Percentiles rank a stretch among this genome's conserved stretches.
Evolutionary conservation across 164 flowering plant genomes (phyloP).

Genomic region (Taxillus chinensis): DNA sequence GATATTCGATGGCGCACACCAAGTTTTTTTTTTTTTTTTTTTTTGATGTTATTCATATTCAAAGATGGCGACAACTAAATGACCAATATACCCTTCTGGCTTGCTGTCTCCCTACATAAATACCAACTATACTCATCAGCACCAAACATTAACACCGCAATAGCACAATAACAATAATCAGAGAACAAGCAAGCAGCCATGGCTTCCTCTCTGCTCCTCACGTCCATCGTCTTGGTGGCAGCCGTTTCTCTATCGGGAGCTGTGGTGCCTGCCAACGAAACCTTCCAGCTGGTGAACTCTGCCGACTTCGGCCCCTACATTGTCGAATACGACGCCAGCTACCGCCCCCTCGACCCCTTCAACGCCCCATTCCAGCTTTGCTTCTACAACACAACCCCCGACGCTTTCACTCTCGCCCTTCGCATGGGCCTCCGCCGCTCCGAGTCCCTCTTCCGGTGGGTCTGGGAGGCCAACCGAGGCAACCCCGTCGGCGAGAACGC

Average conservation of each 20-base stretch:
- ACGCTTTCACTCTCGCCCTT: slow-evolving; percentile 37
- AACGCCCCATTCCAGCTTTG: slow-evolving; percentile 24
- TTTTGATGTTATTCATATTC: too few relatives aligned
- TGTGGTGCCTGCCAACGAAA: slow-evolving; percentile 28
- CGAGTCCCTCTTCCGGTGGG: slow-evolving; percentile 26
- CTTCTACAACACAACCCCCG: slow-evolving; percentile 43
- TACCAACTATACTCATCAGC: too few relatives aligned
- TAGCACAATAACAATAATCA: too few relatives aligned
- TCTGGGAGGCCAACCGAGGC: slow-evolving; percentile 51
- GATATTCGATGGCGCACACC: too few relatives aligned
- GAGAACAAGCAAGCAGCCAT: background rate
- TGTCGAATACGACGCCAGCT: slow-evolving; percentile 33
- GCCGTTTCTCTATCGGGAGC: slow-evolving; percentile 9
- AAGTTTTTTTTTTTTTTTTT: too few relatives aligned
- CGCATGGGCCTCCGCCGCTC: slow-evolving; percentile 19
- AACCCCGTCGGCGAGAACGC: slow-evolving; percentile 1
- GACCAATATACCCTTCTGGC: too few relatives aligned
- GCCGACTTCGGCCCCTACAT: slow-evolving; percentile 32
- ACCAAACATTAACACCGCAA: too few relatives aligned
- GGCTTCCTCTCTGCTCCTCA: slow-evolving; percentile 7
- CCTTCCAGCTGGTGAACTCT: slow-evolving; percentile 30
- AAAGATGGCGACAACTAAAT: too few relatives aligned
- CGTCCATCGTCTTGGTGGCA: background rate
- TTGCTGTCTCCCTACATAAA: too few relatives aligned
- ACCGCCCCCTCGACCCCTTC: slow-evolving; percentile 16